Conservation (phyloP, 345 rosid genomes). For the Geranium rotundifolium region DNA sequence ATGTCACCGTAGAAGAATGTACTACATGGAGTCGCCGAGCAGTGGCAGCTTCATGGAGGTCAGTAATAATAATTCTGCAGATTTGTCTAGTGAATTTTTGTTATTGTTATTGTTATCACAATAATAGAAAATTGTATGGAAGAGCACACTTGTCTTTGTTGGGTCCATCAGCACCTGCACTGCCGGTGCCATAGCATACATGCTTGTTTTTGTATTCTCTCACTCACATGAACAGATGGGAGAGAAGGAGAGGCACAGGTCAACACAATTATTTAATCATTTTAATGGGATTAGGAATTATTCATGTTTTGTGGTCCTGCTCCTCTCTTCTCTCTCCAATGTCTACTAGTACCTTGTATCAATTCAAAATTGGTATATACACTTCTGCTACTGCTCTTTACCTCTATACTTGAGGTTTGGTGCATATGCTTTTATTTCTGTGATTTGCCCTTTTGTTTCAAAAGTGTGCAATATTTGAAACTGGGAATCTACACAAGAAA, state of each 20-base stretch:
- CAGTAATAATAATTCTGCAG: background rate
- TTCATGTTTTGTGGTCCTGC: background rate
- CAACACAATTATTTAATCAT: background rate
- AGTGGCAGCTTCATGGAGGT: slow-evolving; percentile 42
- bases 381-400: too few species aligned
- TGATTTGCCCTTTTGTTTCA: too few species aligned
- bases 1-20: slow-evolving; percentile 27
- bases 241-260: background rate
- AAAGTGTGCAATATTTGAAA: too few species aligned
- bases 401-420: too few species aligned
- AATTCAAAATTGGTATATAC: too few species aligned
- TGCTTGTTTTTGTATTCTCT: background rate
- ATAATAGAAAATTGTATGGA: background rate
- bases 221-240: background rate
- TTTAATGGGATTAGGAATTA: background rate
- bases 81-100: too few species aligned
- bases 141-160: background rate
- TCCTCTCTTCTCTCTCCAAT: too few species aligned
- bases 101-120: too few species aligned
- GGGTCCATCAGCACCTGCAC: background rate
- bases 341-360: background rate
- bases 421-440: background rate
- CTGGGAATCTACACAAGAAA: too few species aligned
- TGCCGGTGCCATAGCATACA: background rate
- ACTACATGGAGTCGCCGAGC: slow-evolving; percentile 23